Percentiles rank a stretch among this genome's conserved stretches.
phyloP scores from a whole-genome alignment of 1,139 yeast genomes.

The Yamadazyma spencermartinsiae region DNA sequence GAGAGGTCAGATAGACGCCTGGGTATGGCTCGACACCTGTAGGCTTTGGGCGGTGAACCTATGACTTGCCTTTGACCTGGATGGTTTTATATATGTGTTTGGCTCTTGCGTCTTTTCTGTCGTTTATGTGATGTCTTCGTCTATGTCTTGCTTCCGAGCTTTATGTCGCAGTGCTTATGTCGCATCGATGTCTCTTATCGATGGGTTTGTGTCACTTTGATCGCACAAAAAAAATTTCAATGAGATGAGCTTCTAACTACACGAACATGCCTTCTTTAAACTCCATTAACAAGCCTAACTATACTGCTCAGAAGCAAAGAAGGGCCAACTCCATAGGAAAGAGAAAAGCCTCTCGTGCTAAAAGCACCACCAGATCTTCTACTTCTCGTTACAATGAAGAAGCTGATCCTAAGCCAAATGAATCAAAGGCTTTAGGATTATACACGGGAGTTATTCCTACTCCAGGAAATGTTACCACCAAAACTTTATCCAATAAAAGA shows the following conservation, averaged over 20 bases:
- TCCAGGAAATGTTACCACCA: conserved; percentile 49
- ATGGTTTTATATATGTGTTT: no score
- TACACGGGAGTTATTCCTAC: conserved; percentile 45
- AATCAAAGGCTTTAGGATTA: conserved; percentile 66
- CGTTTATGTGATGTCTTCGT: no score
- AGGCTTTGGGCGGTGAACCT: no score
- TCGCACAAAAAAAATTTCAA: background rate
- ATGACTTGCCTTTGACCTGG: no score
- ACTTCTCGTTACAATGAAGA: conserved; percentile 40
- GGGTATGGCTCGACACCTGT: no score
- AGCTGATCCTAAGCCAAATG: conserved; percentile 45
- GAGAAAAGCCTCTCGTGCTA: conserved; percentile 57
- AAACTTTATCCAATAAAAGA: conserved; percentile 75
- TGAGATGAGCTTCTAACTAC: background rate
- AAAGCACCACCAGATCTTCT: conserved; percentile 46
- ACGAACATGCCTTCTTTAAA: conserved; percentile 71
- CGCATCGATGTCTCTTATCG: background rate
- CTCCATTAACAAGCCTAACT: conserved; percentile 78
- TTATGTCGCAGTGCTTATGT: no score
- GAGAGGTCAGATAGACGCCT: no score
- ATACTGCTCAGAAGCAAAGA: conserved; percentile 53
- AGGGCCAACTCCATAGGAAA: conserved; percentile 56
- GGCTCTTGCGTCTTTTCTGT: no score
- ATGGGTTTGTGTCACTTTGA: background rate
- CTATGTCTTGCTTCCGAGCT: no score